phyloP scores from a whole-genome alignment of 192 early-diverging fungal species.

The Linnemannia hyalina region DNA sequence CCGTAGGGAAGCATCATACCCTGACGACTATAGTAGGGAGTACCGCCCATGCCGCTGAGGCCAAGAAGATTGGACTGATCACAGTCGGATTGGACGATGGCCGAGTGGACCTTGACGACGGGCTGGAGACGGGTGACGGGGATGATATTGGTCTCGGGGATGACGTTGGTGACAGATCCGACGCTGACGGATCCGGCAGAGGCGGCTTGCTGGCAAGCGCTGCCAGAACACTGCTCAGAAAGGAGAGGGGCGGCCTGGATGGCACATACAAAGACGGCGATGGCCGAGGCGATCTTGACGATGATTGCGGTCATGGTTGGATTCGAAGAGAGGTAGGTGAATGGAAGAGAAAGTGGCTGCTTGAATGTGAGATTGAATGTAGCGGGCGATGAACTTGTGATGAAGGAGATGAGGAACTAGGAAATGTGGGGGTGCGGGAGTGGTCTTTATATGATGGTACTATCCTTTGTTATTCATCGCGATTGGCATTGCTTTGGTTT shows the following conservation, averaged over 20 bases:
- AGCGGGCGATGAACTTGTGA: neutral
- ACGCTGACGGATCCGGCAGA: slow-evolving; percentile 10
- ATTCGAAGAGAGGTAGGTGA: neutral
- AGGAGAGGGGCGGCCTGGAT: slow-evolving; percentile 25
- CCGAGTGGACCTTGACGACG: slow-evolving; percentile 25
- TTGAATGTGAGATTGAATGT: neutral
- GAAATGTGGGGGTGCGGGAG: neutral
- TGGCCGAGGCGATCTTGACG: slow-evolving; percentile 22
- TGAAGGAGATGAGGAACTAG: neutral
- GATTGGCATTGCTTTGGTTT: neutral
- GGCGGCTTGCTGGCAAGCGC: slow-evolving; percentile 14
- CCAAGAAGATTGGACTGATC: neutral
- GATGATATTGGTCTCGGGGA: slow-evolving; percentile 27
- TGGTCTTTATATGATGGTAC: neutral
- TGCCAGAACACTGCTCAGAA: neutral
- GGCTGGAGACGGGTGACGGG: slow-evolving; percentile 41
- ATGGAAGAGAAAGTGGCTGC: neutral
- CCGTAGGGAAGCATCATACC: neutral
- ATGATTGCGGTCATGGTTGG: slow-evolving; percentile 7
- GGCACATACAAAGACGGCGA: slow-evolving; percentile 12
- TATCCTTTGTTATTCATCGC: neutral
- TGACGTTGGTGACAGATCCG: slow-evolving; percentile 28
- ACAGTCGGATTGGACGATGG: slow-evolving; percentile 29
- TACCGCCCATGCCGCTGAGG: neutral
- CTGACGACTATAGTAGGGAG: neutral